Base-by-base conservation (phyloP, 1,139 yeast species). In the Geotrichum bryndzae region DNA sequence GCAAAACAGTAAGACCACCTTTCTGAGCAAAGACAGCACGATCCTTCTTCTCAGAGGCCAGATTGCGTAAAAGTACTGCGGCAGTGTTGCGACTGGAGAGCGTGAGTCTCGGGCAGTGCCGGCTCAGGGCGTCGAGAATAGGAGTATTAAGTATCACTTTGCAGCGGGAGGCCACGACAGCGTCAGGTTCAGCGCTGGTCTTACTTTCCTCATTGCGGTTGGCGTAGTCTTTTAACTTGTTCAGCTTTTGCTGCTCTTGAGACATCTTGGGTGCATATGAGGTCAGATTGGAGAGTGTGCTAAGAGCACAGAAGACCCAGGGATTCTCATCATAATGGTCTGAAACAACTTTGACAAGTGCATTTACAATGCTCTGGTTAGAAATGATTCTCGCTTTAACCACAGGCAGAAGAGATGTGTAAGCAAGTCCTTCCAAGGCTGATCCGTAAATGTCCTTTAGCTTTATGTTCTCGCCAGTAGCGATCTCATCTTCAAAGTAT, bases 401-500 rank as follows among this genome's bases (percentile, higher is more conserved):
- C 15, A 67, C 62, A 3, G 70, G 64, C 29, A 73, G 64, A 29
- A 72, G 55, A 4, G 77, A 70, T 2, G 79, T 71, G 61, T 74
- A 73, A 2, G 78, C 77, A 45, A 76, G 70, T 1, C 78, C 79
- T 62, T 77, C 79, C 45, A 76, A 57, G 2, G 77, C 77, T 15
- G 67, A 64, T 51, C 69, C 67, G 53, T 65, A 66, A 3, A 53
- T 53, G 56, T 60, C 56, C 35, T 58, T 57, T 3, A 56, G 25
- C 25, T 58, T 56, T 33, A 55, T 54, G 27, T 63, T 59, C 46
- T 60, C 63, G 29, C 60, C 62, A 22, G 62, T 64, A n/a, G 66
- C 65, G 5, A 71, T 56, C 6, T 66, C 65, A 15, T 66, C 65
- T 64, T 75, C 77, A 63, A 75, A 72, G 7, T 68, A 58, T 13